phyloP scores from a whole-genome alignment of 2,329 filamentous ascomycete genomes.

The Capronia coronata region DNA sequence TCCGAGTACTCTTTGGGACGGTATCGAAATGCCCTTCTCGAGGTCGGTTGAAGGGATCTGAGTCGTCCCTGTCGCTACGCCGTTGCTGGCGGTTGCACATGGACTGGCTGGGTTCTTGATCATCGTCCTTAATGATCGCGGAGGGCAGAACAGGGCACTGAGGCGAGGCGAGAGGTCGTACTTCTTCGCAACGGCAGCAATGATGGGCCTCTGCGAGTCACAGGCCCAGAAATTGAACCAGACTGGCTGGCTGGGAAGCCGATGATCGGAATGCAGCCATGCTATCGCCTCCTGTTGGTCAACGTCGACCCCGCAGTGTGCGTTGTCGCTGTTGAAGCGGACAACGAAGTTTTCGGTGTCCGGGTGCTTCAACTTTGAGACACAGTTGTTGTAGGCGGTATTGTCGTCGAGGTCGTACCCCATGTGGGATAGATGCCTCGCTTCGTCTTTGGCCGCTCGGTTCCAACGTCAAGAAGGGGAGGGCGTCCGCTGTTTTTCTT shows the following conservation, averaged over 20 bases:
- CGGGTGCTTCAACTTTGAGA: constrained; percentile 30
- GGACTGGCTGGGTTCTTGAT: background rate
- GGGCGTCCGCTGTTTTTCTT: no score
- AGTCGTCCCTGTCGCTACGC: background rate
- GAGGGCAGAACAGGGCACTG: constrained; percentile 30
- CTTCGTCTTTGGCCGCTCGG: no score
- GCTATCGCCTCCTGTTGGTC: constrained; percentile 5
- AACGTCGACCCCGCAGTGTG: constrained; percentile 38
- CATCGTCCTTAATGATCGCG: background rate
- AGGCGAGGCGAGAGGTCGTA: constrained; percentile 35
- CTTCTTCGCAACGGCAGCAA: constrained; percentile 22
- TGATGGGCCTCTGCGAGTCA: constrained; percentile 7
- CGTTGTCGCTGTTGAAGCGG: constrained; percentile 40
- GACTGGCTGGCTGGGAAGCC: constrained; percentile 2
- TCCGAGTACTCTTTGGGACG: background rate
- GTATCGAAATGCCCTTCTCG: background rate
- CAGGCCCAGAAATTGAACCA: constrained; percentile 26
- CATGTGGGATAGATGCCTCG: no score
- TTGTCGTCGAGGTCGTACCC: constrained; percentile 35
- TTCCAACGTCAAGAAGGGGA: no score
- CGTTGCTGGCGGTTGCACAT: background rate
- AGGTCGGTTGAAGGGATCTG: background rate
- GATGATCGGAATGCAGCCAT: constrained; percentile 3
- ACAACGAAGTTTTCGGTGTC: constrained; percentile 38
- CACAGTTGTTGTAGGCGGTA: constrained; percentile 31